Base-by-base conservation (phyloP, 805 yeast genomes). In the Cyberlindnera galapagoensis region DNA sequence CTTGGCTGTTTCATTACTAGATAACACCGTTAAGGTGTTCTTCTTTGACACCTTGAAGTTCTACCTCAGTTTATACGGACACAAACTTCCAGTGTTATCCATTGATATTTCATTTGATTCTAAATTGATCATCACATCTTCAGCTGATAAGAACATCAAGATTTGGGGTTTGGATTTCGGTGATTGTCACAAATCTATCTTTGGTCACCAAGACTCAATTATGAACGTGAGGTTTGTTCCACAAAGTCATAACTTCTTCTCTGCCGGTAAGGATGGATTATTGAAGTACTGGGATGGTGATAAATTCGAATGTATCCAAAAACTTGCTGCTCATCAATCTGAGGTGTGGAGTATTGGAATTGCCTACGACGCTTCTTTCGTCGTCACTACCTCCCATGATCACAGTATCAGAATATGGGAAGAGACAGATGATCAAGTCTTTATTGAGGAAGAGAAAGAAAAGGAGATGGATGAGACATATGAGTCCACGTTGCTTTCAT, bases 151-250 rank as follows among this genome's bases (percentile, higher is more conserved):
- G 59, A 92, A 92, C 58, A 84, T 92, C 53, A 87, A 94, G 60
- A 82, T 92, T 36, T 92, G 99, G 99, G 99, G 99, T 31, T 64
- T 92, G 37, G 98, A 92, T 57, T 92, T 92, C 59, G 99, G 99
- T 60, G 99, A 92, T 59, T 92, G 98, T 66, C 98, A 92, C 59
- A 82, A 81, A 55, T 90, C 97, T 2, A 75, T 92, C 18, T 92
- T 92, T 57, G 99, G 94, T 2, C 99, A 92, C 56, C 95, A 87
- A 51, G 99, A 92, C 56, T 80, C 95, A 4, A 84, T 92, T 38
- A 85, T 90, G 95, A 69, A 71, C 42, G 95, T 90, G 19, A 71
- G 65, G 39, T 92, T 92, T 51, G 68, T 87, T 31, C 90, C 94
- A 2, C 78, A 76, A n/a, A 69, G 83, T 10, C 95, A 90, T 54